phyloP scores from a whole-genome alignment of 371 early-diverging fungal species.

The Syncephalastrum monosporum region DNA sequence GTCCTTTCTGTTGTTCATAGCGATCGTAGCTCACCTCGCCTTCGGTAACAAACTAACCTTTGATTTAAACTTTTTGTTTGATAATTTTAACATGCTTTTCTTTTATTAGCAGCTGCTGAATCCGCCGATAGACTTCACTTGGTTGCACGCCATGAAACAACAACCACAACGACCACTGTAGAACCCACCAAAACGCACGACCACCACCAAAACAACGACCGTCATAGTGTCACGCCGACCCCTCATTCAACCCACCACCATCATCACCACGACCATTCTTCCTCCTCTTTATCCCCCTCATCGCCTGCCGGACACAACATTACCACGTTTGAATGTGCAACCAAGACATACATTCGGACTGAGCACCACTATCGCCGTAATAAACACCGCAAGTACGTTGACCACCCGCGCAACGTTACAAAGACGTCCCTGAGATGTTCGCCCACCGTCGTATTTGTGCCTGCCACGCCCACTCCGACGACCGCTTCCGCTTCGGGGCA shows the following conservation, averaged over 20 bases:
- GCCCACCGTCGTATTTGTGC: slow-evolving; percentile 19
- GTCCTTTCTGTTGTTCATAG: slow-evolving; percentile 31
- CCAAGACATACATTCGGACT: slow-evolving; percentile 9
- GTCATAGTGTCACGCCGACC: too few relatives aligned
- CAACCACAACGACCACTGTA: slow-evolving; percentile 2
- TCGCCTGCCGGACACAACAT: slow-evolving; percentile 11
- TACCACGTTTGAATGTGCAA: slow-evolving; percentile 14
- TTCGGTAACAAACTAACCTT: slow-evolving; percentile 10
- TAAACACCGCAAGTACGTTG: neutral
- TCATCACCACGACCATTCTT: neutral
- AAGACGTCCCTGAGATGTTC: slow-evolving; percentile 17
- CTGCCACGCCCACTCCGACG: slow-evolving; percentile 13
- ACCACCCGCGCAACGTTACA: slow-evolving; percentile 2
- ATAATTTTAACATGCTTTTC: neutral
- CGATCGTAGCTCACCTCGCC: slow-evolving; percentile 23
- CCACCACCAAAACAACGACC: neutral
- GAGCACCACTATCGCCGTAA: slow-evolving; percentile 7
- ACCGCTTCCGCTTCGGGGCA: neutral
- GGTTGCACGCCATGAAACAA: slow-evolving; percentile 9
- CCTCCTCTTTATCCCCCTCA: slow-evolving; percentile 6
- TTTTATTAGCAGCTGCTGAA: slow-evolving; percentile 7
- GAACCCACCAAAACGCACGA: too few relatives aligned
- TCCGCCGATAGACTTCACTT: neutral
- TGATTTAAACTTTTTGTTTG: neutral
- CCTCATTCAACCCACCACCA: too few relatives aligned